Evolutionary conservation across 2,329 filamentous ascomycete species (phyloP), one percentile per base, ranked within the genome.

Genomic region (Penicillium sp.): DNA sequence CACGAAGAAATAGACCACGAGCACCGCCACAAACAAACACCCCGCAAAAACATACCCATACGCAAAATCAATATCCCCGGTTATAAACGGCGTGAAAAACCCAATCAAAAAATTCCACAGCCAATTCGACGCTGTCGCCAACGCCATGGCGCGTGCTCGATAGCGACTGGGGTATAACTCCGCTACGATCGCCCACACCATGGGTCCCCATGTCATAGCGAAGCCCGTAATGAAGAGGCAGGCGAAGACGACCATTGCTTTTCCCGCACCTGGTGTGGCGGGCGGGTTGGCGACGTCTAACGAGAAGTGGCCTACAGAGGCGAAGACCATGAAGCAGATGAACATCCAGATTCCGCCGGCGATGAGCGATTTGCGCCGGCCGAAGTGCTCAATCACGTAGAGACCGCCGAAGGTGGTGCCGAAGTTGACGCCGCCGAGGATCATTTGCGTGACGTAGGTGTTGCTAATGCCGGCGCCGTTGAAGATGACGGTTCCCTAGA

Each of bases 71-170:
- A 93, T 92, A 4, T 85, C 83, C 0, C 80, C 78, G 0, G 88
- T 90, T 73, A 93, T 92, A 74, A 92, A 92, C 0, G 90, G 88
- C 0, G 90, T 92, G 80, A 92, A 92, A 80, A 93, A 93, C 0
- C 85, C 84, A 62, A 90, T 81, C 68, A 89, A 75, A 75, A 92
- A 92, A 73, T 91, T 89, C 87, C 87, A 90, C 14, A 76, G 61
- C 90, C 90, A 93, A 77, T 93, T 93, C 13, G 89, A 86, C 0
- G 89, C 85, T 2, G 89, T 92, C 16, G 89, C 89, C 28, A 93
- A 79, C 1, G 89, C 90, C 84, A 92, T 91, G 51, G 87, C 87
- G 74, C 91, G 90, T 56, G 90, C 89, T 70, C 90, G 85, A 61
- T 78, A 79, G 37, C 77, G 74, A 4, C 71, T 73, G 6, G 78